phyloP scores from a whole-genome alignment of 2,329 filamentous ascomycete species.

The Xylariales sp. region DNA sequence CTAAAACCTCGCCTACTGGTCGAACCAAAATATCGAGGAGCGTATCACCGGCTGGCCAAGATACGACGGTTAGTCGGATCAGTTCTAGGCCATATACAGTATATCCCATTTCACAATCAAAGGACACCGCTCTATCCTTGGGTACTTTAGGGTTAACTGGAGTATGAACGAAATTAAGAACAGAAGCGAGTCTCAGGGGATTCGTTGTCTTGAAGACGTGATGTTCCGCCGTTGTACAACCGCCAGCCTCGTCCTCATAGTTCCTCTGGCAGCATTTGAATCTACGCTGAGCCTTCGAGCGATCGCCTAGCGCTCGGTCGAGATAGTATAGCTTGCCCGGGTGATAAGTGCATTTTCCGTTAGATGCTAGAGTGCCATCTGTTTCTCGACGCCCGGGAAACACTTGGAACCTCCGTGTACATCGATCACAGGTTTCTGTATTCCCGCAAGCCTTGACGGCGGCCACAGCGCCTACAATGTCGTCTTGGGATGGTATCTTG shows the following conservation, averaged over 20 bases:
- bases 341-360: conserved; percentile 84
- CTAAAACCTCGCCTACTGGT: conserved; percentile 84
- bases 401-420: conserved; percentile 86
- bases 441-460: conserved; percentile 76
- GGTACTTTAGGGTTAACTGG: conserved; percentile 70
- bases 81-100: conserved; percentile 90
- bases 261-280: conserved; percentile 84
- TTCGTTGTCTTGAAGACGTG: conserved; percentile 92
- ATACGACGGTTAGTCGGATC: conserved; percentile 86
- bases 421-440: conserved; percentile 92
- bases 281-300: conserved; percentile 67
- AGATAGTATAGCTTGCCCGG: conserved; percentile 77
- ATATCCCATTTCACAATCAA: conserved; percentile 99
- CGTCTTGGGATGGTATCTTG: conserved; percentile 70
- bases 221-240: conserved; percentile 76
- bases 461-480: conserved; percentile 73
- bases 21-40: conserved; percentile 87
- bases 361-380: conserved; percentile 80
- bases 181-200: conserved; percentile 77
- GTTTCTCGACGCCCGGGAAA: conserved; percentile 85
- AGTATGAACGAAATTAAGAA: conserved; percentile 84
- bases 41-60: conserved; percentile 81
- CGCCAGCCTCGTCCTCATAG: conserved; percentile 72
- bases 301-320: conserved; percentile 66
- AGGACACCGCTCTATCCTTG: conserved; percentile 74